Conservation (phyloP, 257 asterid species). For the Agastache rugosa region DNA sequence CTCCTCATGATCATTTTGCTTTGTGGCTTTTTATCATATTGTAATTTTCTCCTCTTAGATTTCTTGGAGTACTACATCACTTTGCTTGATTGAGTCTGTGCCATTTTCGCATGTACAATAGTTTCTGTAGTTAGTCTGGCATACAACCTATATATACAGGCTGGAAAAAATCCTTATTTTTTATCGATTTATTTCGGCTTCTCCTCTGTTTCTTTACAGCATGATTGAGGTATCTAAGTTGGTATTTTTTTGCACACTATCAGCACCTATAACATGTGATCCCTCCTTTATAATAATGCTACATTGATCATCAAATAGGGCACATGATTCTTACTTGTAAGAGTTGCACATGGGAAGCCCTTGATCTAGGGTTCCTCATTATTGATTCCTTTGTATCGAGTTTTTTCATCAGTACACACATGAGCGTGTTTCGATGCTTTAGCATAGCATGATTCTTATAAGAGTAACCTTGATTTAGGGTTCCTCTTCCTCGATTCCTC, state of each 20-base stretch:
- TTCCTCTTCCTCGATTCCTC: not conserved
- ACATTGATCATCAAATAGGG: not conserved
- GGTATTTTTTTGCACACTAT: slow-evolving; percentile 3
- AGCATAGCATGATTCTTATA: no score
- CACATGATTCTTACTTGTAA: slow-evolving; percentile 23
- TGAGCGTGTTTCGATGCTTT: not conserved
- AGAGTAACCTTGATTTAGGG: not conserved
- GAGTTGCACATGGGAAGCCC: slow-evolving; percentile 1
- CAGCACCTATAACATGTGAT: slow-evolving; percentile 4
- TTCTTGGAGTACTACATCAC: not conserved
- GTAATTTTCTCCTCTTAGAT: not conserved
- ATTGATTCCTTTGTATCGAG: not conserved
- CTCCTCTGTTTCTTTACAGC: slow-evolving; percentile 8
- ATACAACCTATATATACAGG: slow-evolving; percentile 9
- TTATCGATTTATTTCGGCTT: not conserved
- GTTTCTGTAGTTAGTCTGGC: slow-evolving; percentile 33
- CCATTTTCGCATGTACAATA: slow-evolving; percentile 25
- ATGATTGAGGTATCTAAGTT: not conserved
- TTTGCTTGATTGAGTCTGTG: slow-evolving; percentile 4
- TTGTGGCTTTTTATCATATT: slow-evolving; percentile 4
- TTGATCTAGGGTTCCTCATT: not conserved
- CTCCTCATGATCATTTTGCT: slow-evolving; percentile 34
- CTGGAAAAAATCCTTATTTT: not conserved
- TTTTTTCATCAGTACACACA: not conserved
- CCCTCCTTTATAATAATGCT: not conserved